phyloP scores from a whole-genome alignment of 352 stramenopile species.

The Phytophthora melonis region DNA sequence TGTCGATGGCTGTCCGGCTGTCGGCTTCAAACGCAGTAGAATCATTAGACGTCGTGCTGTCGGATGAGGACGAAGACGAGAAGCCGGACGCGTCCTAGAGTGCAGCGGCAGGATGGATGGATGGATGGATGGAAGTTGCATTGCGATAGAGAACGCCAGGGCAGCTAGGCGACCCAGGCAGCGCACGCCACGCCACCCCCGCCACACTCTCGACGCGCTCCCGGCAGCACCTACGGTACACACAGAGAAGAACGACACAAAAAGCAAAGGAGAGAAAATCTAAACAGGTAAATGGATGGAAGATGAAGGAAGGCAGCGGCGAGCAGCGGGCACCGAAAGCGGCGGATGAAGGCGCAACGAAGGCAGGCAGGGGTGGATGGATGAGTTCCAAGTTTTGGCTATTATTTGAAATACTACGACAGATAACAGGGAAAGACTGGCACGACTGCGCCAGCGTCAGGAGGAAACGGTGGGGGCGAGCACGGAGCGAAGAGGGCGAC shows the following conservation, averaged over 20 bases:
- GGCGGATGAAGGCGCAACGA: constrained; percentile 49
- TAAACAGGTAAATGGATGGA: constrained; percentile 43
- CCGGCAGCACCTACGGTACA: constrained; percentile 40
- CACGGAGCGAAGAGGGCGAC: constrained; percentile 6
- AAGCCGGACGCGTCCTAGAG: constrained; percentile 45
- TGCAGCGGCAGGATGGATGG: constrained; percentile 17
- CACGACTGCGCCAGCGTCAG: constrained; percentile 35
- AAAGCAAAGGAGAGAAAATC: constrained; percentile 24
- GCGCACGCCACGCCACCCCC: constrained; percentile 28
- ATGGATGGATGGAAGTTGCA: constrained; percentile 31
- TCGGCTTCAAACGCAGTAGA: constrained; percentile 51
- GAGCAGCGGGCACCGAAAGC: constrained; percentile 31
- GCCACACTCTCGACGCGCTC: constrained; percentile 26
- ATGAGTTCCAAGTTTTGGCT: constrained; percentile 46
- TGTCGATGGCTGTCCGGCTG: constrained; percentile 41
- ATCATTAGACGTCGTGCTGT: constrained; percentile 56
- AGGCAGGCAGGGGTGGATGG: constrained; percentile 29
- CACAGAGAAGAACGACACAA: constrained; percentile 13
- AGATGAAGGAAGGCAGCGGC: constrained; percentile 15
- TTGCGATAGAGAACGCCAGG: constrained; percentile 49
- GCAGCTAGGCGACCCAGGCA: constrained; percentile 36
- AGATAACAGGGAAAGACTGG: constrained; percentile 33
- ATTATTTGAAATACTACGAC: constrained; percentile 45
- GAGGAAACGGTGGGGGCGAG: constrained; percentile 35
- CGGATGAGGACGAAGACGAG: constrained; percentile 53